Conservation (phyloP, 768 basidiomycete genomes). For the Calocera cornea region DNA sequence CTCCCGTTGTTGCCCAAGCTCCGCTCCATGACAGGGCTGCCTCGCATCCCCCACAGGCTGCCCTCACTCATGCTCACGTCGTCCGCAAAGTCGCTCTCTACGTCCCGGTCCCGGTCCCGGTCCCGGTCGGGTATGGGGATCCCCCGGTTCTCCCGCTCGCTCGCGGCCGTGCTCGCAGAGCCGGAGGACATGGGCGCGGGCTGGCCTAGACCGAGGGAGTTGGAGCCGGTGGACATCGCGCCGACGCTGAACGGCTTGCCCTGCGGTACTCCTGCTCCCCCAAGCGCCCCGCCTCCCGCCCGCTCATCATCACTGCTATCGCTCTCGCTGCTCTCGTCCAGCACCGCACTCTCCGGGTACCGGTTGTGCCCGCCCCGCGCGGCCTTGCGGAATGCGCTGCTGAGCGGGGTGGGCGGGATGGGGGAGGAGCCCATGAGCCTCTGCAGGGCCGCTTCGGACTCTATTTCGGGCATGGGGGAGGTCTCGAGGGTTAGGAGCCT, state of each 20-base stretch:
- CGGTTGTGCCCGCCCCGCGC: background rate
- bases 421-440: background rate
- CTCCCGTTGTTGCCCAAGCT: background rate
- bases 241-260: background rate
- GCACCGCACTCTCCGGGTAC: background rate
- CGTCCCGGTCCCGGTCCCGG: background rate
- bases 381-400: background rate
- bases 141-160: no score
- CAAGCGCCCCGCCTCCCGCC: no score
- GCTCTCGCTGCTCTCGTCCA: background rate
- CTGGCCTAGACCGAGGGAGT: background rate
- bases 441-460: background rate
- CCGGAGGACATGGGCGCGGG: no score
- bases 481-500: background rate
- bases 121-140: background rate
- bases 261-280: no score
- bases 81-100: background rate
- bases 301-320: background rate
- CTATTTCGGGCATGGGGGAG: background rate
- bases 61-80: background rate
- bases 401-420: background rate
- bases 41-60: background rate
- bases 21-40: background rate
- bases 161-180: no score
- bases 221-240: background rate